phyloP scores from a whole-genome alignment of 2,329 filamentous ascomycete genomes.

The Penicillium paneum region DNA sequence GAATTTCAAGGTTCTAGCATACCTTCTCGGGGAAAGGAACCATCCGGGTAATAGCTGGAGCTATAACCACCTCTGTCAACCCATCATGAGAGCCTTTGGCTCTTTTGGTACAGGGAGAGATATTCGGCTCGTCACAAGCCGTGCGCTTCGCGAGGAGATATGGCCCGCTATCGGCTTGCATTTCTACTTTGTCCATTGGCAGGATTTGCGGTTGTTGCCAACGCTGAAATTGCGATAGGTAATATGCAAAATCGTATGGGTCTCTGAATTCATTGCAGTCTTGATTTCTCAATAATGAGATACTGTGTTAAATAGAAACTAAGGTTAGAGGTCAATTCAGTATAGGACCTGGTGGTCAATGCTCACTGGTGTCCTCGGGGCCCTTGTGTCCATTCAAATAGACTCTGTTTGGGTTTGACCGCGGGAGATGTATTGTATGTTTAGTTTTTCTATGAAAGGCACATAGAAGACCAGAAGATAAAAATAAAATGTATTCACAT shows the following conservation, averaged over 20 bases:
- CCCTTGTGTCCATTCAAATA: background rate
- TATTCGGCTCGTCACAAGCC: background rate
- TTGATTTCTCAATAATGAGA: no score
- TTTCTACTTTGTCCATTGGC: background rate
- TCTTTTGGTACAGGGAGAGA: background rate
- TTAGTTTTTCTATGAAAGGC: background rate
- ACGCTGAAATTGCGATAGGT: background rate
- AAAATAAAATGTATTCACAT: background rate
- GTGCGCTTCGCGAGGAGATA: background rate
- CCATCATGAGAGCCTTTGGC: background rate
- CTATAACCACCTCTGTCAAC: background rate
- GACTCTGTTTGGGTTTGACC: background rate
- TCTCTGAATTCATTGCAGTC: no score
- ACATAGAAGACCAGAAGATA: background rate
- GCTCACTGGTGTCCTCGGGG: background rate
- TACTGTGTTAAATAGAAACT: background rate
- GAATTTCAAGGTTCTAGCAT: constrained; percentile 14
- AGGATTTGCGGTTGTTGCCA: background rate
- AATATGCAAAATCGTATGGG: background rate
- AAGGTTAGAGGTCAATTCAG: background rate
- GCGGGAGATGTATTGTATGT: background rate
- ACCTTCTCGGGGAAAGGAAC: constrained; percentile 90
- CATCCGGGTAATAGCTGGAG: constrained; percentile 49
- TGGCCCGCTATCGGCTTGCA: background rate
- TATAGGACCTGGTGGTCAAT: background rate